Evolutionary conservation across 371 early-diverging fungal species (phyloP).

Genomic region (Mortierella sp.): DNA sequence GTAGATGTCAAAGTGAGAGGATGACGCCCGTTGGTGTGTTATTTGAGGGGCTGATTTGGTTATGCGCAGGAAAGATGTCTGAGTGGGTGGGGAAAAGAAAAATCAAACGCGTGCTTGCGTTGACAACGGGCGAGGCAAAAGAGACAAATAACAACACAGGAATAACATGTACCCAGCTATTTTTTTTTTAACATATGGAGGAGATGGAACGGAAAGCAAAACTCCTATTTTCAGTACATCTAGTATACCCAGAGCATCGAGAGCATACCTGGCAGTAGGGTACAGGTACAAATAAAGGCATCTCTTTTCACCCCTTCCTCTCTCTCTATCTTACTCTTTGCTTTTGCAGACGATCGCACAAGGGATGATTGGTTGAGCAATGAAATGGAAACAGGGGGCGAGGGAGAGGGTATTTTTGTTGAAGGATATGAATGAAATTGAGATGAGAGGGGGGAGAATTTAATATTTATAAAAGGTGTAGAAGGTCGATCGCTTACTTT

Average conservation of each 20-base stretch:
- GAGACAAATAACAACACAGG: no score
- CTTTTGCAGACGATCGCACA: background rate
- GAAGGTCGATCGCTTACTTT: no score
- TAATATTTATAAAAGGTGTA: no score
- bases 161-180: no score
- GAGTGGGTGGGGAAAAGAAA: background rate
- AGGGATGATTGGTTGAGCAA: background rate
- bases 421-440: background rate
- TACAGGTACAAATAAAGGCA: background rate
- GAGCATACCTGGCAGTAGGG: background rate
- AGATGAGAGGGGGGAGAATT: no score
- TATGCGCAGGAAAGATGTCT: background rate
- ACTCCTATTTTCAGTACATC: no score
- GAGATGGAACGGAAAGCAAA: no score
- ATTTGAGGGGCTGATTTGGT: background rate
- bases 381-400: conserved; percentile 1
- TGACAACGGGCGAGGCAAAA: background rate
- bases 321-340: no score
- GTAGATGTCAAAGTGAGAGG: background rate
- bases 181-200: background rate
- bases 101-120: background rate
- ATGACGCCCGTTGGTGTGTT: conserved; percentile 1
- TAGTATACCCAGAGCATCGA: background rate
- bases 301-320: background rate
- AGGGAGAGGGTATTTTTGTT: background rate